Evolutionary conservation across 1,284 basidiomycete species (phyloP).

Genomic region (Malassezia yamatoensis): DNA sequence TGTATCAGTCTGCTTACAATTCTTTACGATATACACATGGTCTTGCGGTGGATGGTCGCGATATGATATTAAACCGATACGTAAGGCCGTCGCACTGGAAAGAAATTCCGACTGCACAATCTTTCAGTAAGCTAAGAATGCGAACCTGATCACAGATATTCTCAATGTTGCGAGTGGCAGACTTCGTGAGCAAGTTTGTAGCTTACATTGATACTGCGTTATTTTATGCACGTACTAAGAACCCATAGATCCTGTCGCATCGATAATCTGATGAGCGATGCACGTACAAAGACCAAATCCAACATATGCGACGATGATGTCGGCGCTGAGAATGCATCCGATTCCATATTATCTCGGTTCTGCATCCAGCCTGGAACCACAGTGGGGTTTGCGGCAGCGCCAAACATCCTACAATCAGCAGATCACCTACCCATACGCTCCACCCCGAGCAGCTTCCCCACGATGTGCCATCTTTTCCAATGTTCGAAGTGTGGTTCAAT

Average conservation of each 20-base stretch:
- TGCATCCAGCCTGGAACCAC: constrained; percentile 19
- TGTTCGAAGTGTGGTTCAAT: background rate
- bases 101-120: constrained; percentile 91
- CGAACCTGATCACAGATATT: constrained; percentile 72
- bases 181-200: constrained; percentile 10
- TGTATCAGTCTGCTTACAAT: constrained; percentile 18
- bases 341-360: background rate
- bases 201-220: constrained; percentile 6
- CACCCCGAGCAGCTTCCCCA: background rate
- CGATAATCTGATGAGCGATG: constrained; percentile 22
- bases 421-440: constrained; percentile 5
- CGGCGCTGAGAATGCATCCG: background rate
- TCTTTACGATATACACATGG: constrained; percentile 64
- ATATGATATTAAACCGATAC: constrained; percentile 58
- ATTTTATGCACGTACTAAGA: constrained; percentile 23
- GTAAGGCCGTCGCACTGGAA: constrained; percentile 68
- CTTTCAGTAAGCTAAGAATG: background rate
- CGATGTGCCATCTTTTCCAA: background rate
- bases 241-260: constrained; percentile 48
- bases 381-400: constrained; percentile 28
- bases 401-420: constrained; percentile 29
- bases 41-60: constrained; percentile 44
- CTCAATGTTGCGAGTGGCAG: constrained; percentile 92
- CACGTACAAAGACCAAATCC: constrained; percentile 41
- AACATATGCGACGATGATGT: constrained; percentile 18